Conservation (phyloP, 2,329 filamentous ascomycete species). For the Thermothelomyces thermophilus region DNA sequence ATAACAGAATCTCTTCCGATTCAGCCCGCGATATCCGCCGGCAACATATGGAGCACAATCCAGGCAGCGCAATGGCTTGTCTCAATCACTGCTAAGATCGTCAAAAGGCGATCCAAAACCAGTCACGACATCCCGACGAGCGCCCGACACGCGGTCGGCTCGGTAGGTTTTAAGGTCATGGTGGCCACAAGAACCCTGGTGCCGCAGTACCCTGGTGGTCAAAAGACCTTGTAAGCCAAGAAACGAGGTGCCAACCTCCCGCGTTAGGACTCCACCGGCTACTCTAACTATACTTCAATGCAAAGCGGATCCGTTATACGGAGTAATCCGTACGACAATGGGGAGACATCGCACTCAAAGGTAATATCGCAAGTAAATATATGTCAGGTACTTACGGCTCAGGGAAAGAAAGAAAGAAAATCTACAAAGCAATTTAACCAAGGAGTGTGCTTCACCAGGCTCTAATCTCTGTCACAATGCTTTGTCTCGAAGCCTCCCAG, state of each 20-base stretch:
- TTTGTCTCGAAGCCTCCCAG: no score
- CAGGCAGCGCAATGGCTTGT: conserved; percentile 5
- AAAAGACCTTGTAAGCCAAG: conserved; percentile 14
- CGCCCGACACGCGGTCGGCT: neutral
- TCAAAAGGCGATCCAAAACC: neutral
- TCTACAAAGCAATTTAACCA: no score
- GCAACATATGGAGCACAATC: neutral
- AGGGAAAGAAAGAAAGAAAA: no score
- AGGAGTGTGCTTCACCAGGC: no score
- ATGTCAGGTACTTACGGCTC: no score
- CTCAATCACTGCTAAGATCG: conserved; percentile 4
- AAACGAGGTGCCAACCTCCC: conserved; percentile 2
- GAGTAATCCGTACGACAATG: no score
- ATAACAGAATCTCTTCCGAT: conserved; percentile 15
- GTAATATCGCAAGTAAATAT: no score
- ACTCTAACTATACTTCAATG: no score
- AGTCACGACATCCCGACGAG: neutral
- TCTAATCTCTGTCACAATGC: no score
- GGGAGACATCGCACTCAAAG: no score
- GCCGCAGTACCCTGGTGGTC: conserved; percentile 10
- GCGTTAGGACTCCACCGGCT: conserved; percentile 8
- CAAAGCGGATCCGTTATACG: no score
- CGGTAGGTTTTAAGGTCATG: neutral
- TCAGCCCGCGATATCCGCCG: conserved; percentile 16
- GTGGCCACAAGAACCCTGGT: neutral